These are phyloP conservation scores for Podaxis sp. DNA, from an alignment of 768 basidiomycete genomes.

Conservation along the genomic window DNA sequence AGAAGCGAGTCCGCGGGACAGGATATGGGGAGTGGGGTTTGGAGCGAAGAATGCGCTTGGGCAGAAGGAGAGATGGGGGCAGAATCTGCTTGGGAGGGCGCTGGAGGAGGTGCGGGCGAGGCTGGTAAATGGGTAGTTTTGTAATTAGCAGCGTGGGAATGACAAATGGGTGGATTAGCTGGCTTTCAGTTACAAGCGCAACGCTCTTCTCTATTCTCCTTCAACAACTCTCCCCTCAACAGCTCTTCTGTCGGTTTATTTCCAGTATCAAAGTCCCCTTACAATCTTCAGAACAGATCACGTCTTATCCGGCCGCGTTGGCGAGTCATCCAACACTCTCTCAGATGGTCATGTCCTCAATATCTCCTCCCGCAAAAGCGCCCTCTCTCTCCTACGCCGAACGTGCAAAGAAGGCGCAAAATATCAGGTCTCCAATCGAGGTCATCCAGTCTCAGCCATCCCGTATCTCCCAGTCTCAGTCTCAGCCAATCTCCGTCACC, in stretches of 20 bases:
- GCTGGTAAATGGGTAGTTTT: conserved; percentile 28
- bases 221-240: background rate
- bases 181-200: conserved; percentile 16
- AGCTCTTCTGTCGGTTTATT: background rate
- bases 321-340: conserved; percentile 9
- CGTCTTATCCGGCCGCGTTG: conserved; percentile 14
- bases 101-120: conserved; percentile 39
- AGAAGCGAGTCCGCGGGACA: conserved; percentile 59
- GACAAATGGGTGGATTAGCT: conserved; percentile 14
- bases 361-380: conserved; percentile 21
- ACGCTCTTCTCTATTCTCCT: conserved; percentile 11
- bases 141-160: conserved; percentile 21
- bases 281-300: background rate
- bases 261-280: background rate
- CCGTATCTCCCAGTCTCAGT: conserved; percentile 17
- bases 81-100: conserved; percentile 55
- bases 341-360: conserved; percentile 24
- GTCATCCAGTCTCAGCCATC: background rate
- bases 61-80: conserved; percentile 47
- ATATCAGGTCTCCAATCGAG: conserved; percentile 28
- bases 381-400: conserved; percentile 59
- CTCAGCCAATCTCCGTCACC: conserved; percentile 11
- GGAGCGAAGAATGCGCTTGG: conserved; percentile 47
- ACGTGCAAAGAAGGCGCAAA: conserved; percentile 49
- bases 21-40: conserved; percentile 66